Base-by-base conservation (phyloP, 495 filamentous ascomycete species). In the Penicillium antarcticum region DNA sequence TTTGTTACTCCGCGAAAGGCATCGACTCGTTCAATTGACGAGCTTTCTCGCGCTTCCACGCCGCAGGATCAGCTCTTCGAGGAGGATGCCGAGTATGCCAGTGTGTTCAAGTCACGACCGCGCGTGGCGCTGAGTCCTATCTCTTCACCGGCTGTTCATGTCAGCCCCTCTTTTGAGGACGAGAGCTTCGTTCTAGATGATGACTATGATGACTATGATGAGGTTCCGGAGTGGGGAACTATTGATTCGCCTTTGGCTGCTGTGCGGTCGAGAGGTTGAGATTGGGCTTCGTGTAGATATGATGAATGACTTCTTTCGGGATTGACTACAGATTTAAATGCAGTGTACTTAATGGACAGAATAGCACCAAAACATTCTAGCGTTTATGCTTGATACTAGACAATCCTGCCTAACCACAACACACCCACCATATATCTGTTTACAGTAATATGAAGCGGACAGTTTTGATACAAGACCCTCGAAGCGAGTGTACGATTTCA, bases 81-180 rank as follows among this genome's bases (percentile, higher is more conserved):
- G 29, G 80, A 82, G n/a, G 81, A 85, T 43, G 84, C 84, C 13
- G 87, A 88, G 56, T 91, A 94, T 61, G 86, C 87, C 42, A 87
- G 86, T 44, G 85, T 96, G 1, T 96, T 96, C 69, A 91, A 84
- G 69, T 90, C 88, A 34, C 68, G 91, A 52, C 91, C 91, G 1
- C 87, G 85, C 55, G 78, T 96, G 47, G 86, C 84, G 45, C 76
- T 76, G 6, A 95, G 91, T 69, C 88, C 89, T n/a, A 66, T 83
- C 3, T 72, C 78, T 2, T 84, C 81, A 24, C 85, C 85, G 5
- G 71, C 69, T 31, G 74, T 77, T 12, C 74, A 77, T 67, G 42
- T 74, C 5, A 61, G 60, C 41, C 64, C 64, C 9, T 45, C 34
- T 3, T 48, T 56, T 26, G 58, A 60, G 10, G 51, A 63, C 16